Base-by-base conservation (phyloP, 1,284 basidiomycete species). In the Grifola frondosa region DNA sequence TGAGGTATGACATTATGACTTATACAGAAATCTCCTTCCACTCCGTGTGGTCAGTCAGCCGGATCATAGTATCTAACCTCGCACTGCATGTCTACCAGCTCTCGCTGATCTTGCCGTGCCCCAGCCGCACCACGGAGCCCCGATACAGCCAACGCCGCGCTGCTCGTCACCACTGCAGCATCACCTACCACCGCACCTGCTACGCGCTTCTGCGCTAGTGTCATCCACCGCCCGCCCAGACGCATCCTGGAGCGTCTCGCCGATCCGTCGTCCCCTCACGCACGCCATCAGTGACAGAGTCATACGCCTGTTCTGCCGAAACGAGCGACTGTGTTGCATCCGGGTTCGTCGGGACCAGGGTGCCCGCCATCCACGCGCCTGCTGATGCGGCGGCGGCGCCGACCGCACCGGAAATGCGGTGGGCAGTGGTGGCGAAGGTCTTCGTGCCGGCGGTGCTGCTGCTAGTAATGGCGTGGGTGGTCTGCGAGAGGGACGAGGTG, bases 301-400 rank as follows among this genome's bases (percentile, higher is more conserved):
- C 40, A 29, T 47, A 51, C 10, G 46, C 52, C 28, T 47, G 42
- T 5, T 38, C 41, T 4, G 44, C 10, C 5, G 49, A 32, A 23
- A 42, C 26, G 13, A 56, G 49, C 31, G 44, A 37, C 11, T 52
- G 52, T 21, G 53, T 50, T 11, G 46, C 49, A 6, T 41, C 36
- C 13, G 45, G 25, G 4, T 47, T 48, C 4, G 53, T 50, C n/a
- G 54, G 52, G 3, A 52, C 52, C 36, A 59, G 33, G 10, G 49
- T 48, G 28, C 42, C 41, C 19, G 59, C 46, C 21, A 60, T 28
- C 58, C 57, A 59, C 12, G 56, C 49, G 34, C 59, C 56, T 3
- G 58, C 59, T 2, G 44, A 38, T 19, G 54, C 42, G 5, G 58
- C 58, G 3, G 48, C 58, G 19, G 50, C 43, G 32, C 51, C 48